Evolutionary conservation across 2,329 filamentous ascomycete genomes (phyloP).

Genomic region (Emergomyces pasteurianus): DNA sequence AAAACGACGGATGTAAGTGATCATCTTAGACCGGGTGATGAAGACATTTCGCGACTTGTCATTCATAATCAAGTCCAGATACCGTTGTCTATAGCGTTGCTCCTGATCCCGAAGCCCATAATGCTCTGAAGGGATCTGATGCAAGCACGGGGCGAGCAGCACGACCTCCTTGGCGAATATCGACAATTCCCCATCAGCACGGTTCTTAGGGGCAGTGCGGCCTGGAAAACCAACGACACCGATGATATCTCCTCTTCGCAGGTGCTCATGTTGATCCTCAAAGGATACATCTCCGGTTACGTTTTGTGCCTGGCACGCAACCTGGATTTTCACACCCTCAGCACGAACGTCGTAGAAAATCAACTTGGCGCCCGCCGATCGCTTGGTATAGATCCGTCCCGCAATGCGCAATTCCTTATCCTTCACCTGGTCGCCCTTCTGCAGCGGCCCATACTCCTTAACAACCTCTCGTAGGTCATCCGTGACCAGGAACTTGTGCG

Average conservation of each 20-base stretch:
- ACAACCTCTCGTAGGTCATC: conserved; percentile 73
- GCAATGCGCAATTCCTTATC: conserved; percentile 66
- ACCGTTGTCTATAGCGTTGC: conserved; percentile 82
- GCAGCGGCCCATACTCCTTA: conserved; percentile 61
- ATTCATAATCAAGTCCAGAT: conserved; percentile 96
- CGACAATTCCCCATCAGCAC: conserved; percentile 80
- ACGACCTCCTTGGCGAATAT: conserved; percentile 82
- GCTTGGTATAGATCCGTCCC: conserved; percentile 81
- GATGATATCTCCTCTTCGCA: conserved; percentile 86
- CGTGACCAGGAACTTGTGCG: conserved; percentile 83
- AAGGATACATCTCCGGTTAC: conserved; percentile 59
- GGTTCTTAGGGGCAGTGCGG: conserved; percentile 77
- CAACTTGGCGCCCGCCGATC: conserved; percentile 69
- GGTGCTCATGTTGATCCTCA: conserved; percentile 75
- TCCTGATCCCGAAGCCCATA: conserved; percentile 95
- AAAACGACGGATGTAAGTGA: conserved; percentile 77
- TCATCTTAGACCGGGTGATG: conserved; percentile 73
- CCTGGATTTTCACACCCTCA: conserved; percentile 68
- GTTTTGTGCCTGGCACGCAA: conserved; percentile 83
- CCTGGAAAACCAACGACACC: conserved; percentile 76
- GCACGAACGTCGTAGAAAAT: conserved; percentile 81
- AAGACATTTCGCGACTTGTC: conserved; percentile 73
- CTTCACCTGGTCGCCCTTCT: conserved; percentile 74
- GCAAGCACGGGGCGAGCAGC: conserved; percentile 80
- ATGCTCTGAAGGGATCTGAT: conserved; percentile 72